Percentiles rank a stretch among this genome's conserved stretches.
Evolutionary conservation across 441 rosid species (phyloP).

Genomic region (Syzygium malaccense): DNA sequence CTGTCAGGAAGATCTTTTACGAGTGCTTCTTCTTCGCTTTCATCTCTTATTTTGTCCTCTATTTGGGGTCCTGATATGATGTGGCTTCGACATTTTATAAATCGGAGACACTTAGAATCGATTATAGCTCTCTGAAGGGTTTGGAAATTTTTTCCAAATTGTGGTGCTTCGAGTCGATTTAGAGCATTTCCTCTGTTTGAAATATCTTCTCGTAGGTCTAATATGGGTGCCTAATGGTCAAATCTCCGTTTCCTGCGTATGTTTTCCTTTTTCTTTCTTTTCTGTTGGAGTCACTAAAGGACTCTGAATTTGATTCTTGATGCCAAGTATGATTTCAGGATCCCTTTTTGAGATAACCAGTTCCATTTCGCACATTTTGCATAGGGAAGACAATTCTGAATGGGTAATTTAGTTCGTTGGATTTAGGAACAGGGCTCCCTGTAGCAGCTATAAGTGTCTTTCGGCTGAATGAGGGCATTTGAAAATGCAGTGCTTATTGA

Average conservation of each 20-base stretch:
- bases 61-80: background rate
- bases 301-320: background rate
- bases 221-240: background rate
- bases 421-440: background rate
- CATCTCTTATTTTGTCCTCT: background rate
- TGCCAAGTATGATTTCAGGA: background rate
- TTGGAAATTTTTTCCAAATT: background rate
- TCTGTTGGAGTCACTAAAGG: too few relatives aligned
- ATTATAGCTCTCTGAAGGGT: background rate
- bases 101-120: background rate
- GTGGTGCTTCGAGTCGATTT: background rate
- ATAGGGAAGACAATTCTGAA: background rate
- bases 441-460: background rate
- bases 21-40: conserved; percentile 31
- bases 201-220: background rate
- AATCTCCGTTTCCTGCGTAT: background rate
- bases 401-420: background rate
- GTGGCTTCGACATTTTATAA: background rate
- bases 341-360: background rate
- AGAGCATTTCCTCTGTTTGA: background rate
- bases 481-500: background rate
- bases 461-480: background rate
- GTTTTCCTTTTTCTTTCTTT: too few relatives aligned
- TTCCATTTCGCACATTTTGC: background rate
- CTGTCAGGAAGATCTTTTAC: conserved; percentile 67